Base-by-base conservation (phyloP, 768 basidiomycete genomes). In the Kwoniella sp. region DNA sequence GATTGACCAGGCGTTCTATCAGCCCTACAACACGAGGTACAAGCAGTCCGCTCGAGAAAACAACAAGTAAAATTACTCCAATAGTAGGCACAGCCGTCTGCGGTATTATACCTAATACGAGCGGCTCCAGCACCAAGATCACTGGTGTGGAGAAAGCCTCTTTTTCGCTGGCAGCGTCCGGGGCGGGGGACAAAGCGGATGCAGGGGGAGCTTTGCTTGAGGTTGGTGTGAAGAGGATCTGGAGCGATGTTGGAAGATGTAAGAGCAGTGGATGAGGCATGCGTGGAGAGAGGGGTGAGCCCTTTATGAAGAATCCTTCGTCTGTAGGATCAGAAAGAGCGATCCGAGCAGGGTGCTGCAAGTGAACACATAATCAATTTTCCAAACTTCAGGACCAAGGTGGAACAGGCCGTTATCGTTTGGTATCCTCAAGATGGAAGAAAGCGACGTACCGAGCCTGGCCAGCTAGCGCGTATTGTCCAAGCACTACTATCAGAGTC, bases 361-460 rank as follows among this genome's bases (percentile, higher is more conserved):
- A 2, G 13, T 33, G 33, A 13, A 33, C n/a, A n/a, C n/a, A n/a
- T n/a, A n/a, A n/a, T n/a, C n/a, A n/a, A n/a, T n/a, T n/a, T n/a
- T n/a, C n/a, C n/a, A n/a, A n/a, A n/a, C n/a, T n/a, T n/a, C n/a
- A n/a, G n/a, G n/a, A n/a, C n/a, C n/a, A n/a, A n/a, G n/a, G n/a
- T n/a, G n/a, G n/a, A n/a, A n/a, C n/a, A n/a, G n/a, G n/a, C n/a
- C n/a, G n/a, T n/a, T n/a, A n/a, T n/a, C n/a, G n/a, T n/a, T n/a
- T n/a, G n/a, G n/a, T n/a, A n/a, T n/a, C n/a, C n/a, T n/a, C n/a
- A n/a, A n/a, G n/a, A n/a, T 33, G n/a, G 26, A 58, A 67, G 52
- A n/a, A n/a, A n/a, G n/a, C n/a, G n/a, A 50, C 70, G 56, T 26
- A 72, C 73, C 2, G 73, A 72, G 17, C 70, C 73, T 36, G 73